Evolutionary conservation across 2,329 filamentous ascomycete genomes (phyloP), one percentile per base, ranked within the genome.

Genomic region (Exophiala calicioides): DNA sequence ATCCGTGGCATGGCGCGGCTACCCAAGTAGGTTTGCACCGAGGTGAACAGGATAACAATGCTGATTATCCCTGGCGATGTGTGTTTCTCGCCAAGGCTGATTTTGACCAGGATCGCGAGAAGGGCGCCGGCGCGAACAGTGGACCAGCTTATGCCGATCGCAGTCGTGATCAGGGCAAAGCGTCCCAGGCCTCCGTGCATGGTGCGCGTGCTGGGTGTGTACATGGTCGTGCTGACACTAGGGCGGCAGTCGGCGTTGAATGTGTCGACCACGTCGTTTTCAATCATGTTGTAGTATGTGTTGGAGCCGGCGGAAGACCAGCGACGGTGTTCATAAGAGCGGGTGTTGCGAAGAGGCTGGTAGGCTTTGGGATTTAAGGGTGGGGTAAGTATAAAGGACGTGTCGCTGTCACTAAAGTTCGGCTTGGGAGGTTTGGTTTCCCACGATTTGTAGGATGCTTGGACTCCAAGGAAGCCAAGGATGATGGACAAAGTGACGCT

Each of bases 11-110:
- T 44, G 19, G 46, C 46, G 13, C 46, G 39, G 21, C 39, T 49
- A 15, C 46, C 46, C 10, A 49, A 26, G 46, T 49, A 49, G 19
- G 46, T 49, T 8, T 49, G 46, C 8, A 49, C 40, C 21, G 46
- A 49, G 12, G 46, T 44, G 20, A 49, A 49, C 46, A 49, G 38
- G 20, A 49, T 44, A 16, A 49, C 46, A 23, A 49, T 33, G 34
- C 33, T 49, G 39, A 40, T 36, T 19, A 49, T 35, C 13, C 46
- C 46, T 3, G 46, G 46, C 33, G 44, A 49, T 13, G 39, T 49
- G 24, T 49, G 46, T 27, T 30, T 39, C 19, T 49, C 45, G 19
- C 39, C 46, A 19, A 21, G 24, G 24, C 34, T 44, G 39, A 49
- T 49, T n/a, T 34, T 21, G 10, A 39, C 34, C 33, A 49, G 31